Evolutionary conservation across 2,329 filamentous ascomycete genomes (phyloP).

Genomic region (Pyrenophora seminiperda): DNA sequence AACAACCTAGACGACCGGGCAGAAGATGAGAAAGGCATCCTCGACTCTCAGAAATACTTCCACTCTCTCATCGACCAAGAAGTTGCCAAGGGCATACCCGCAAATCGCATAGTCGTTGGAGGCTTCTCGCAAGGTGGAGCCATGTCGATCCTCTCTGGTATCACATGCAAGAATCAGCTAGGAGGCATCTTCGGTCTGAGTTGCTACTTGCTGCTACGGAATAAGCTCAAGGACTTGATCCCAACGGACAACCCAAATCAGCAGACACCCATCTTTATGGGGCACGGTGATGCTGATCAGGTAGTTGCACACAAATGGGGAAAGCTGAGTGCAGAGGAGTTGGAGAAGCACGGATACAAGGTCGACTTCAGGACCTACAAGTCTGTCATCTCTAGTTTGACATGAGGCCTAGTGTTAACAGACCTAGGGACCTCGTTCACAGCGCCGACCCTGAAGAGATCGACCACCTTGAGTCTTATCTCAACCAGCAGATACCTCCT

Average conservation of each 20-base stretch:
- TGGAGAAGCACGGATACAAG: conserved; percentile 73
- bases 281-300: conserved; percentile 78
- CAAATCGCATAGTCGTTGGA: conserved; percentile 82
- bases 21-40: conserved; percentile 75
- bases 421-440: conserved; percentile 69
- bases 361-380: conserved; percentile 77
- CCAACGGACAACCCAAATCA: conserved; percentile 63
- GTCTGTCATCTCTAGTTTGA: conserved; percentile 53
- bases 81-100: conserved; percentile 77
- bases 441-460: conserved; percentile 79
- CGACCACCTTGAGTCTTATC: conserved; percentile 74
- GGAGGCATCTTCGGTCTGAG: conserved; percentile 89
- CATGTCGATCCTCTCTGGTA: conserved; percentile 79
- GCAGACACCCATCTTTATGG: conserved; percentile 85
- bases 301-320: conserved; percentile 75
- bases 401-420: conserved; percentile 10
- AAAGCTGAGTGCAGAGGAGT: conserved; percentile 65
- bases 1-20: conserved; percentile 51
- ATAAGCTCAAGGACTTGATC: conserved; percentile 61
- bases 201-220: conserved; percentile 75
- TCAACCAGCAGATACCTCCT: conserved; percentile 59
- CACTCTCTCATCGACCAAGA: conserved; percentile 79
- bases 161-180: conserved; percentile 75
- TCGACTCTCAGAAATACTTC: conserved; percentile 74
- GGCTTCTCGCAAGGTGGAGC: conserved; percentile 88